These are phyloP conservation scores for Daldinia bambusicola DNA, from an alignment of 495 filamentous ascomycete species.

Conservation along the genomic window DNA sequence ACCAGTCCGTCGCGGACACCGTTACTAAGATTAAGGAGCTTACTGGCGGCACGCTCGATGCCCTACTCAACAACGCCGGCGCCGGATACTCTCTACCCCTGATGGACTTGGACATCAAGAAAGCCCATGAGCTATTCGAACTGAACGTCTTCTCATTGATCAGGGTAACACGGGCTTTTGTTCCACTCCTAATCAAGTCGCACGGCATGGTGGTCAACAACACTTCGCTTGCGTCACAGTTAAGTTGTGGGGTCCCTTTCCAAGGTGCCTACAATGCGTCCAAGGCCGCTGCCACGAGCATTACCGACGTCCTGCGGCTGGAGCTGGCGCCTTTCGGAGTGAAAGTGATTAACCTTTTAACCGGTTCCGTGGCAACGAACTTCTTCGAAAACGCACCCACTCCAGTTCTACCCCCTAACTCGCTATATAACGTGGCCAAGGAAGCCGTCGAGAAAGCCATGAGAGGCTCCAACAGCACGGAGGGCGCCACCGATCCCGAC, in stretches of 20 bases:
- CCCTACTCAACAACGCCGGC: constrained; percentile 59
- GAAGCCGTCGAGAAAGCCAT: neutral
- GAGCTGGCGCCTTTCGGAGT: constrained; percentile 51
- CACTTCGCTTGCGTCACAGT: constrained; percentile 40
- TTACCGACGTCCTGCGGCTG: constrained; percentile 46
- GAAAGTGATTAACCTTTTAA: constrained; percentile 46
- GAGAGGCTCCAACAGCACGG: neutral
- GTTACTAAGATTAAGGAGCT: constrained; percentile 23
- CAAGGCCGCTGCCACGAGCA: constrained; percentile 47
- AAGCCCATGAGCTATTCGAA: constrained; percentile 51
- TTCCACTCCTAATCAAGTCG: constrained; percentile 50
- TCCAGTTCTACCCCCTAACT: neutral
- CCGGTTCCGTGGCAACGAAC: constrained; percentile 20
- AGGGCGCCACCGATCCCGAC: neutral
- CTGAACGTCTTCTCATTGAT: constrained; percentile 54
- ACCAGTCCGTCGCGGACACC: constrained; percentile 27
- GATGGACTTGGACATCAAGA: constrained; percentile 50
- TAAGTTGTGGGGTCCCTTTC: constrained; percentile 17
- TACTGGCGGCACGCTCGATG: constrained; percentile 48
- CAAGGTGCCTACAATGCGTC: constrained; percentile 45
- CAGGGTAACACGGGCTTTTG: constrained; percentile 51
- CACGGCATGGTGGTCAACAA: constrained; percentile 48
- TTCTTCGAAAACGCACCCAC: neutral
- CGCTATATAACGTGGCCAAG: constrained; percentile 1
- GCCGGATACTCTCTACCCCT: constrained; percentile 45